Evolutionary conservation across 2,329 filamentous ascomycete species (phyloP).

Genomic region (Neopestalotiopsis sp.): DNA sequence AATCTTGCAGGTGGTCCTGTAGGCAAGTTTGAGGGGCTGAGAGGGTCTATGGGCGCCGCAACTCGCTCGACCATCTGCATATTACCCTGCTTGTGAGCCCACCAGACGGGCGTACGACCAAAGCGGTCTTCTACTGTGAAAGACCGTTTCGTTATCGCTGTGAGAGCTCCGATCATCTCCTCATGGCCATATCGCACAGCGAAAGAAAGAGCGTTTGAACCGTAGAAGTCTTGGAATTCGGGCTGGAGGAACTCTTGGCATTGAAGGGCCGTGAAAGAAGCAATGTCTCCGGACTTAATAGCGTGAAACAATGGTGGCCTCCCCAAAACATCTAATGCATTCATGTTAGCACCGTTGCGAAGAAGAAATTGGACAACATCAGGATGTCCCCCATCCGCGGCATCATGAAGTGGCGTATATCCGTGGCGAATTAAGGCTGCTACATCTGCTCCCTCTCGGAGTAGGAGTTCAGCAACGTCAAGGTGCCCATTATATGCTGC

Average conservation of each 20-base stretch:
- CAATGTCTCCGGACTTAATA: neutral
- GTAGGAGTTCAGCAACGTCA: neutral
- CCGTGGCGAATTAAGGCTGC: neutral
- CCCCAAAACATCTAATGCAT: neutral
- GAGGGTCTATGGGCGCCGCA: neutral
- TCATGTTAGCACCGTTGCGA: neutral
- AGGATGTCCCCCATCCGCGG: neutral
- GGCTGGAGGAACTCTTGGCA: neutral
- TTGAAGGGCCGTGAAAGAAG: neutral
- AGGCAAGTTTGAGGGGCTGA: neutral
- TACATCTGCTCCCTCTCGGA: neutral
- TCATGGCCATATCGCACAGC: neutral
- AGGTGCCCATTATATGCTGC: neutral
- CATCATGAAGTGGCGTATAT: neutral
- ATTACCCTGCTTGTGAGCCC: neutral
- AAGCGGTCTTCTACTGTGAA: neutral
- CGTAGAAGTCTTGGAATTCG: neutral
- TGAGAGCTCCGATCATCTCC: neutral
- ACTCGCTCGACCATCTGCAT: neutral
- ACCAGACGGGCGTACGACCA: neutral
- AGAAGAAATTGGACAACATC: neutral
- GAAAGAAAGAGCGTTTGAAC: neutral
- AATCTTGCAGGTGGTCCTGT: neutral
- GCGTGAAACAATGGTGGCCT: neutral
- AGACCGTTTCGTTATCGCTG: neutral